Percentiles rank a stretch among this genome's conserved stretches.
Conservation (phyloP, 306 rosid species). For the Ochetophila trinervis region DNA sequence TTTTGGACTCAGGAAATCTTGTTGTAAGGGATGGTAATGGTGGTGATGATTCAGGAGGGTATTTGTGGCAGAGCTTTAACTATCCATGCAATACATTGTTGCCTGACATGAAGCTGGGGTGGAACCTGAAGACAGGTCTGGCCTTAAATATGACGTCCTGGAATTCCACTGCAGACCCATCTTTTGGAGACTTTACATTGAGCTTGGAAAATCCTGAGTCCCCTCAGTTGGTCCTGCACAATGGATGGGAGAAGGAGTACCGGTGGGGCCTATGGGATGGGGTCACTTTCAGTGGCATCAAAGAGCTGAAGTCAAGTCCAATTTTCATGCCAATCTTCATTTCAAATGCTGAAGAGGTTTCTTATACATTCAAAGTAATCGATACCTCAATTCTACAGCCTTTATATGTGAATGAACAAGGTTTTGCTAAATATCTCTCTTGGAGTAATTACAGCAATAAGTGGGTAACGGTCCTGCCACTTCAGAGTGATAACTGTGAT, state of each 20-base stretch:
- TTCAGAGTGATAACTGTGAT: conserved; percentile 23
- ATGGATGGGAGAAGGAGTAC: conserved; percentile 1
- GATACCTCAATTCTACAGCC: conserved; percentile 8
- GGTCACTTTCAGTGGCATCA: conserved; percentile 22
- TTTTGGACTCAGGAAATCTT: conserved; percentile 25
- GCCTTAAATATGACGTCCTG: conserved; percentile 21
- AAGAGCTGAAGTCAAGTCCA: conserved; percentile 13
- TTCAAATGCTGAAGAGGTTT: conserved; percentile 17
- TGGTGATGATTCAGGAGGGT: neutral
- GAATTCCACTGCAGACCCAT: conserved; percentile 8
- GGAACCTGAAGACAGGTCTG: conserved; percentile 16
- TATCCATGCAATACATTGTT: conserved; percentile 15
- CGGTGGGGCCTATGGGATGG: conserved; percentile 38
- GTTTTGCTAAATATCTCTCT: neutral
- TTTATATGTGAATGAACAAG: conserved; percentile 20
- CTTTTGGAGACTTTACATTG: conserved; percentile 17
- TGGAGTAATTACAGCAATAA: conserved; percentile 2
- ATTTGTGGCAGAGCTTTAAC: conserved; percentile 32
- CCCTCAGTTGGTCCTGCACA: conserved; percentile 21
- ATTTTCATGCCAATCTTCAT: conserved; percentile 16
- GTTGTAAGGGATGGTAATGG: conserved; percentile 13
- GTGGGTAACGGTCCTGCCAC: conserved; percentile 4
- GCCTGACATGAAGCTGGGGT: conserved; percentile 35
- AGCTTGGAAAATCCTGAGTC: conserved; percentile 17
- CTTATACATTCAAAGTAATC: conserved; percentile 8